Conservation (phyloP, 2,329 filamentous ascomycete genomes). For the Cytospora leucostoma region DNA sequence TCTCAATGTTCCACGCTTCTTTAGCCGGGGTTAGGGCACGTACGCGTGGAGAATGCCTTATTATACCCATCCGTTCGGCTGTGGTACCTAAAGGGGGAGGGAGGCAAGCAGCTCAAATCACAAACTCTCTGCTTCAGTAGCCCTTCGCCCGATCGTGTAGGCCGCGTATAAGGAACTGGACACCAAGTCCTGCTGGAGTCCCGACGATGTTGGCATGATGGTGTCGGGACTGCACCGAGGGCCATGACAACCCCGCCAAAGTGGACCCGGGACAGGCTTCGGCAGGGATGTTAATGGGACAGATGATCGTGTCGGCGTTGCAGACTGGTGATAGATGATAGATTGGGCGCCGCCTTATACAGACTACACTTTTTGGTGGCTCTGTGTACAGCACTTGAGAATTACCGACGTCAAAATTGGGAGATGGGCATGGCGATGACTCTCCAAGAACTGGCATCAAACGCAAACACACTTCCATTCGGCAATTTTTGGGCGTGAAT, state of each 20-base stretch:
- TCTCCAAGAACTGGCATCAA: background rate
- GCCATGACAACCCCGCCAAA: conserved; percentile 14
- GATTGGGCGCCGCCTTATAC: background rate
- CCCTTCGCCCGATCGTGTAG: background rate
- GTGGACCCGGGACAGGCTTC: conserved; percentile 6
- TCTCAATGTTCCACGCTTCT: too few relatives aligned
- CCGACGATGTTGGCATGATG: background rate
- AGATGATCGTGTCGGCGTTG: background rate
- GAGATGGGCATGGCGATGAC: background rate
- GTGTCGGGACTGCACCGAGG: background rate
- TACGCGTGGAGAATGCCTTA: background rate
- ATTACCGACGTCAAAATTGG: background rate
- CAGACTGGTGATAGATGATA: background rate
- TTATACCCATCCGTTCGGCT: background rate
- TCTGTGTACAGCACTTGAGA: background rate
- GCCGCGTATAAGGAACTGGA: background rate
- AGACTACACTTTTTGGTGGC: background rate
- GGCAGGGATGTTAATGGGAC: conserved; percentile 15
- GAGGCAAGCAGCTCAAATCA: background rate
- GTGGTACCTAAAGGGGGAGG: background rate
- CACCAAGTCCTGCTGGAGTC: background rate
- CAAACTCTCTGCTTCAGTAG: background rate
- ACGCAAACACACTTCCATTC: background rate
- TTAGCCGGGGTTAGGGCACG: too few relatives aligned
- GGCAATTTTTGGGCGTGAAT: background rate